Percentiles rank a stretch among this genome's conserved stretches.
phyloP scores from a whole-genome alignment of 371 early-diverging fungal species.

The Actinomortierella ambigua region DNA sequence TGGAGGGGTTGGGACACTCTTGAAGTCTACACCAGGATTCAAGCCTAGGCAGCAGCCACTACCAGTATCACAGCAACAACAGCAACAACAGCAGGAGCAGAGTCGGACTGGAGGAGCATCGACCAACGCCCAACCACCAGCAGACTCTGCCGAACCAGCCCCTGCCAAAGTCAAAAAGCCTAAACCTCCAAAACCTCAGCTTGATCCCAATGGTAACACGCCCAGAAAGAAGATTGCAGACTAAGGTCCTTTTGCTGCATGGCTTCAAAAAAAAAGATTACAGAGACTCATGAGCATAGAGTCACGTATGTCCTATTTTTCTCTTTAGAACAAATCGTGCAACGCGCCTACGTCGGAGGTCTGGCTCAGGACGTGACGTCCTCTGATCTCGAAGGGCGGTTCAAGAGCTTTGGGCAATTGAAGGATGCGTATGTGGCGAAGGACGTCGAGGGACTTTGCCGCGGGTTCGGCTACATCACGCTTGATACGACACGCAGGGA shows the following conservation, averaged over 20 bases:
- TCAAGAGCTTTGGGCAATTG: constrained; percentile 69
- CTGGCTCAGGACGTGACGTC: constrained; percentile 62
- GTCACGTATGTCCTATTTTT: constrained; percentile 1
- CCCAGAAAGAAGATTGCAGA: background rate
- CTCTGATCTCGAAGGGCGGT: constrained; percentile 65
- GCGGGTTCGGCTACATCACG: constrained; percentile 79
- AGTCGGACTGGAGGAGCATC: too few species aligned
- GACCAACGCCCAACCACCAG: background rate
- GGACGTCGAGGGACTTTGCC: constrained; percentile 53
- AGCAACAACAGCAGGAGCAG: too few species aligned
- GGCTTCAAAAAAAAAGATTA: too few species aligned
- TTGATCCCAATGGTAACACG: constrained; percentile 37
- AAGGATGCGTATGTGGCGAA: constrained; percentile 44
- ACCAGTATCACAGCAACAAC: too few species aligned
- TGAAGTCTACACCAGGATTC: too few species aligned
- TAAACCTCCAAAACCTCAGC: constrained; percentile 28
- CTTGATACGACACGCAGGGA: constrained; percentile 68
- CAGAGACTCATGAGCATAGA: background rate
- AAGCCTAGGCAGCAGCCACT: too few species aligned
- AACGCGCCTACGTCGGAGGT: constrained; percentile 81
- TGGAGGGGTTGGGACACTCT: too few species aligned
- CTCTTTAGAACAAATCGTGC: constrained; percentile 44
- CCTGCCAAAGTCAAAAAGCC: constrained; percentile 36
- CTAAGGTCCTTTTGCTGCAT: background rate
- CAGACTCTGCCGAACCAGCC: constrained; percentile 1